These are phyloP conservation scores for Coriolopsis trogii DNA, from an alignment of 1,284 basidiomycete genomes.

Conservation along the genomic window DNA sequence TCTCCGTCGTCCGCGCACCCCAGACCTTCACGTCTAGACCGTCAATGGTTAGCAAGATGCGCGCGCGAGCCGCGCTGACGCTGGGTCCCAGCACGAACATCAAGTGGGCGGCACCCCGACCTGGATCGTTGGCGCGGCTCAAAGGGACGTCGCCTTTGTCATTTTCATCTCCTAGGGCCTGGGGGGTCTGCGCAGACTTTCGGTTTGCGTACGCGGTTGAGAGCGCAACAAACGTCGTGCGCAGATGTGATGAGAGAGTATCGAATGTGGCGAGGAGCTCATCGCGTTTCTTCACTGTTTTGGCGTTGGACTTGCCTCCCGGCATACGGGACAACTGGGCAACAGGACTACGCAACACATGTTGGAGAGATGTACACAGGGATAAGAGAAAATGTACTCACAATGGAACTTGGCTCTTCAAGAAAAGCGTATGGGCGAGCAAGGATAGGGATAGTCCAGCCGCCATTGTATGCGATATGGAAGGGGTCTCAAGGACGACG, in stretches of 20 bases:
- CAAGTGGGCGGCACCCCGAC: slow-evolving; percentile 46
- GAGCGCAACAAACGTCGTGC: slow-evolving; percentile 70
- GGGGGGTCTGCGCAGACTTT: slow-evolving; percentile 32
- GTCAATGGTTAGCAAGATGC: slow-evolving; percentile 63
- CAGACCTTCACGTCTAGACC: slow-evolving; percentile 61
- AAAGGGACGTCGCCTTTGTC: not conserved
- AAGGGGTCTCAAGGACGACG: slow-evolving; percentile 51
- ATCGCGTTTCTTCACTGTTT: slow-evolving; percentile 56
- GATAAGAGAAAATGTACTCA: slow-evolving; percentile 40
- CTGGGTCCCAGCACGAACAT: slow-evolving; percentile 68
- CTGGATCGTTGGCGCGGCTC: not conserved
- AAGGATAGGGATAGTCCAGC: slow-evolving; percentile 60
- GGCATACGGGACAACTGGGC: slow-evolving; percentile 60
- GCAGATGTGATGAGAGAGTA: slow-evolving; percentile 69
- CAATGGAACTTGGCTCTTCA: slow-evolving; percentile 79
- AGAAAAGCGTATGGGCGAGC: slow-evolving; percentile 67
- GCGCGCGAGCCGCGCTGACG: slow-evolving; percentile 56
- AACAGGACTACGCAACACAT: slow-evolving; percentile 51
- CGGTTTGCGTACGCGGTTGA: slow-evolving; percentile 53
- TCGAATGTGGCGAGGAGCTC: slow-evolving; percentile 68
- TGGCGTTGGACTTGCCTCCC: slow-evolving; percentile 38
- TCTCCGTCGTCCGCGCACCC: slow-evolving; percentile 49
- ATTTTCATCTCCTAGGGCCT: not conserved
- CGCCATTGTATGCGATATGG: slow-evolving; percentile 59
- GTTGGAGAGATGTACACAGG: not conserved